Base-by-base conservation (phyloP, 805 yeast species). In the Spathaspora passalidarum region DNA sequence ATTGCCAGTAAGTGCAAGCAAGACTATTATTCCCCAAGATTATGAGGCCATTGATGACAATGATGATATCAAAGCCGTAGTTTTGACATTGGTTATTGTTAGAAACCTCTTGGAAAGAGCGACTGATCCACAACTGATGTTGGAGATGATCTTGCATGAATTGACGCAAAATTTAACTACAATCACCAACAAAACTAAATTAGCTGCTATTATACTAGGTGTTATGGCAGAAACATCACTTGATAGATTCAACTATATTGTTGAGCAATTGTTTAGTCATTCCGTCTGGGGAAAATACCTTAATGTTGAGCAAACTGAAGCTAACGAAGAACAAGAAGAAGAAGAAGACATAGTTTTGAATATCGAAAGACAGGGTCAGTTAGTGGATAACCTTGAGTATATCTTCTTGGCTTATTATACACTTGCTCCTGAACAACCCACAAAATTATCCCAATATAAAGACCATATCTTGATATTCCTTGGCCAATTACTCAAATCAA, bases 401-500 rank as follows among this genome's bases (percentile, higher is more conserved):
- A 74, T 88, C 49, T 68, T 86, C 16, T 56, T 57, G n/a, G 61
- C 70, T 1, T 63, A 65, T 47, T 75, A 75, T 53, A 72, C 68
- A 3, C 56, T 66, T 25, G 16, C 22, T 8, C 22, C 18, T 9
- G 13, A 11, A 9, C 14, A 2, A 3, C 2, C 32, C 32, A 20
- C 38, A 10, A 11, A 76, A 74, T 60, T 87, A 43, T 53, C 62
- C 13, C 53, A 60, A 6, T 78, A 67, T 60, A 82, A 86, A 50
- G 96, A 90, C 55, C 81, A 81, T 34, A 68, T 91, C 13, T 64
- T 90, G 23, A 79, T 82, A 44, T 68, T 84, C 37, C 61, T 88
- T 52, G 81, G 90, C n/a, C 83, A 80, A 56, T 75, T 88, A 4
- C 69, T 91, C 41, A 78, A 84, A 59, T 81, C 96, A 0, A 75